Evolutionary conservation across 345 rosid species (phyloP).

Genomic region (Syzygium jambos): DNA sequence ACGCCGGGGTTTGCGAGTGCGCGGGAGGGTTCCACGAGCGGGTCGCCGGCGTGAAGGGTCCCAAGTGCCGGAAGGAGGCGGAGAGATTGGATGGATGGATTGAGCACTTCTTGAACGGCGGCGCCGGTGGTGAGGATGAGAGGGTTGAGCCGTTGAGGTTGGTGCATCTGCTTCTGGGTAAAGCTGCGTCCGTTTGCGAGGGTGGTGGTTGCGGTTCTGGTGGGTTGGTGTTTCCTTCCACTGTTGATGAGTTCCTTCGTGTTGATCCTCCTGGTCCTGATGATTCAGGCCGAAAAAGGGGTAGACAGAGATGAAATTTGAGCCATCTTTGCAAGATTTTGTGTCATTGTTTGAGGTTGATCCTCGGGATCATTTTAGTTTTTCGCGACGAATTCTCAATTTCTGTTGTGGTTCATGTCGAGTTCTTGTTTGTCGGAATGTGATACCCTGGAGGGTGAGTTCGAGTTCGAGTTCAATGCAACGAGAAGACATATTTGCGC

Average conservation of each 20-base stretch:
- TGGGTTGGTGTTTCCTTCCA: constrained; percentile 36
- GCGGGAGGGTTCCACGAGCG: constrained; percentile 34
- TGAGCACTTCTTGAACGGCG: constrained; percentile 11
- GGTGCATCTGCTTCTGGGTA: constrained; percentile 40
- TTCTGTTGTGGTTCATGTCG: background rate
- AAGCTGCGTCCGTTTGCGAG: constrained; percentile 19
- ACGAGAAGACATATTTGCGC: background rate
- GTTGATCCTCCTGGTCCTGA: constrained; percentile 23
- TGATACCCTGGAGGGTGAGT: background rate
- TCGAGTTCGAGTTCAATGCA: background rate
- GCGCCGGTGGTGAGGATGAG: constrained; percentile 1
- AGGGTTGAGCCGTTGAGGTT: constrained; percentile 32
- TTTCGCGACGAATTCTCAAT: background rate
- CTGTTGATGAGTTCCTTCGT: constrained; percentile 27
- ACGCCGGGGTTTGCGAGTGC: constrained; percentile 5
- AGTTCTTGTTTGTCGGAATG: background rate
- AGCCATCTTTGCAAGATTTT: background rate
- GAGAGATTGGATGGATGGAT: constrained; percentile 42
- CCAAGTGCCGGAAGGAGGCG: constrained; percentile 31
- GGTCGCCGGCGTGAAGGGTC: constrained; percentile 43
- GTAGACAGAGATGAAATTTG: background rate
- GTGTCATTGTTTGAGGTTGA: background rate
- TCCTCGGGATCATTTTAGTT: background rate
- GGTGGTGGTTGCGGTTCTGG: constrained; percentile 9
- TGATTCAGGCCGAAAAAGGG: background rate